phyloP scores from a whole-genome alignment of 805 yeast species.

The Metschnikowia anglica region DNA sequence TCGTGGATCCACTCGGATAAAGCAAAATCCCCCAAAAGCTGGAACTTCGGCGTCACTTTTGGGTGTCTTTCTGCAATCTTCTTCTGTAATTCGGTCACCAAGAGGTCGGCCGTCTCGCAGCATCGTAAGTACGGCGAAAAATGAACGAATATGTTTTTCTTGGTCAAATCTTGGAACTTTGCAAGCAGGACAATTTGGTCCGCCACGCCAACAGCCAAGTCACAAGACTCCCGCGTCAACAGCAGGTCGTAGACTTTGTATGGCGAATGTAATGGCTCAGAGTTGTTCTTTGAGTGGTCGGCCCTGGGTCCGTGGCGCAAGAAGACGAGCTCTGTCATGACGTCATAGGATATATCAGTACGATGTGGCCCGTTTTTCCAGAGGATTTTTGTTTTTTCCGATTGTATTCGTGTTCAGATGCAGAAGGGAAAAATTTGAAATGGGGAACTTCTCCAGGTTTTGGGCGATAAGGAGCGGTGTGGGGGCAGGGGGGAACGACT shows the following conservation, averaged over 20 bases:
- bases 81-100: conserved; percentile 31
- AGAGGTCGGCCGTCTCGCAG: conserved; percentile 44
- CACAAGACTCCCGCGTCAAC: conserved; percentile 29
- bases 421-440: no score
- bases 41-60: conserved; percentile 34
- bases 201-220: conserved; percentile 30
- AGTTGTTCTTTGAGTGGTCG: conserved; percentile 33
- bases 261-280: conserved; percentile 29
- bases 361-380: no score
- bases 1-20: conserved; percentile 48
- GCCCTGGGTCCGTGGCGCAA: conserved; percentile 45
- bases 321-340: conserved; percentile 43
- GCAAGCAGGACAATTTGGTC: conserved; percentile 28
- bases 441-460: no score
- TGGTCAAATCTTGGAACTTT: conserved; percentile 17
- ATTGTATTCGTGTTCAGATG: no score
- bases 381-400: no score
- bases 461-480: not conserved
- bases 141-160: conserved; percentile 33
- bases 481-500: no score
- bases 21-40: conserved; percentile 45
- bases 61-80: conserved; percentile 26
- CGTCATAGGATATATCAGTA: conserved; percentile 7
- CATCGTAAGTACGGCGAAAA: conserved; percentile 45
- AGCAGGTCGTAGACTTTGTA: conserved; percentile 40